Base-by-base conservation (phyloP, 2,329 filamentous ascomycete species). In the Tetracladium maxilliforme region DNA sequence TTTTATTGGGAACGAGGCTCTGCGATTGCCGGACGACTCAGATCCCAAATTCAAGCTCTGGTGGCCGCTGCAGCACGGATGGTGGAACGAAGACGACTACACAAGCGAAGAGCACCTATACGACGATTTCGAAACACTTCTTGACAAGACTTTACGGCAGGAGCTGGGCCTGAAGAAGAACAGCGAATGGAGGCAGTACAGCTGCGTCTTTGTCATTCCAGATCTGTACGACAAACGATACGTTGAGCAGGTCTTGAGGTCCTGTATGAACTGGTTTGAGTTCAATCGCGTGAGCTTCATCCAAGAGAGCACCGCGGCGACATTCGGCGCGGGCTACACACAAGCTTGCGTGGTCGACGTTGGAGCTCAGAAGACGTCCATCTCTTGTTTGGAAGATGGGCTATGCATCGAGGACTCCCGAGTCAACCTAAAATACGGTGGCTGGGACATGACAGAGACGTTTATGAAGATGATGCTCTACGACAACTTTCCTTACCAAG, bases 401-500 rank as follows among this genome's bases (percentile, higher is more conserved):
- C 78, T 98, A 52, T 84, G 82, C 43, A 68, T 93, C 14, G 90
- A 95, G 35, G 87, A 94, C 44, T 98, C 90, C 10, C 72, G 90
- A 10, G 70, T 98, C 45, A 95, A 95, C 47, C 57, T 98, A 35
- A 95, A 98, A 48, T 92, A 78, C 41, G 90, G 90, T 25, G 90
- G 90, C 2, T 74, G 68, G 40, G 90, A 98, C 48, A 79, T 95
- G 19, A 95, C 90, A 0, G 83, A 93, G 40, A 80, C 82, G 0
- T 94, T 98, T 42, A 66, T 93, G 47, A 93, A 90, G 54, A 95
- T 95, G 87, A 84, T 95, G 78, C 69, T 98, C 3, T 84, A 79
- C 50, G 86, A 94, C 47, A 79, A 90, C 41, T 94, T 98, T 40
- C 87, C 92, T 5, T 98, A 98, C 47, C 68, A 78, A 23, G 86